phyloP scores from a whole-genome alignment of 495 filamentous ascomycete species.

The Penicillium egyptiacum region DNA sequence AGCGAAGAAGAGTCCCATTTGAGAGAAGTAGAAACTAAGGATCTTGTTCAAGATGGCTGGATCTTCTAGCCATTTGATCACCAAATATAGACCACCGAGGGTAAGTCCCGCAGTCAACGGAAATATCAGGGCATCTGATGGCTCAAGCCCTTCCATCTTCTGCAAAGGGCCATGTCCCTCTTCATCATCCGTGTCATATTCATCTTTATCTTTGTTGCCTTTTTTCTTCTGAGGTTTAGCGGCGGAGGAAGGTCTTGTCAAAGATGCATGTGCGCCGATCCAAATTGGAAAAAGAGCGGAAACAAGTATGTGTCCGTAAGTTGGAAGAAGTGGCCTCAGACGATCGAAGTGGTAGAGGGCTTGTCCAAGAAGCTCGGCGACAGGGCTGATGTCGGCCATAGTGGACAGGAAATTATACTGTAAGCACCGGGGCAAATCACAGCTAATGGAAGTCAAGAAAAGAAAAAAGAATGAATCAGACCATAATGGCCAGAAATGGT shows the following conservation, averaged over 20 bases:
- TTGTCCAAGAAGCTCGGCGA: conserved; percentile 50
- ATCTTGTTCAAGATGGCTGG: conserved; percentile 79
- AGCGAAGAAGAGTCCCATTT: conserved; percentile 73
- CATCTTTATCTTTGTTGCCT: conserved; percentile 33
- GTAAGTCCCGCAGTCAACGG: conserved; percentile 75
- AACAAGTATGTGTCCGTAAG: conserved; percentile 65
- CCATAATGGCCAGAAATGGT: conserved; percentile 12
- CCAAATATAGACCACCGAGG: conserved; percentile 76
- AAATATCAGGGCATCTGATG: conserved; percentile 82
- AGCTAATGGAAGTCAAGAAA: not conserved
- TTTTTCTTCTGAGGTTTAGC: conserved; percentile 57
- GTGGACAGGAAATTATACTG: not conserved
- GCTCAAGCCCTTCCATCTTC: conserved; percentile 72
- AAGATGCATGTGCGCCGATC: conserved; percentile 67
- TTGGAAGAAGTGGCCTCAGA: conserved; percentile 58
- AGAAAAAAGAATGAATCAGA: conserved; percentile 16
- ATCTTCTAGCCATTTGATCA: conserved; percentile 87
- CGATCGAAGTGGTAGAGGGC: conserved; percentile 50
- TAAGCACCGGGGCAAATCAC: not conserved
- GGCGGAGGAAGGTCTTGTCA: conserved; percentile 76
- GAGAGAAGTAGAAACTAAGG: conserved; percentile 80
- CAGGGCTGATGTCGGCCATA: conserved; percentile 47
- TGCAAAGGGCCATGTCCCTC: conserved; percentile 45
- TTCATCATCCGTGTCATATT: conserved; percentile 53
- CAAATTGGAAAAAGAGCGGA: conserved; percentile 73